Base-by-base conservation (phyloP, 2,329 filamentous ascomycete genomes). In the Neonectria ditissima region DNA sequence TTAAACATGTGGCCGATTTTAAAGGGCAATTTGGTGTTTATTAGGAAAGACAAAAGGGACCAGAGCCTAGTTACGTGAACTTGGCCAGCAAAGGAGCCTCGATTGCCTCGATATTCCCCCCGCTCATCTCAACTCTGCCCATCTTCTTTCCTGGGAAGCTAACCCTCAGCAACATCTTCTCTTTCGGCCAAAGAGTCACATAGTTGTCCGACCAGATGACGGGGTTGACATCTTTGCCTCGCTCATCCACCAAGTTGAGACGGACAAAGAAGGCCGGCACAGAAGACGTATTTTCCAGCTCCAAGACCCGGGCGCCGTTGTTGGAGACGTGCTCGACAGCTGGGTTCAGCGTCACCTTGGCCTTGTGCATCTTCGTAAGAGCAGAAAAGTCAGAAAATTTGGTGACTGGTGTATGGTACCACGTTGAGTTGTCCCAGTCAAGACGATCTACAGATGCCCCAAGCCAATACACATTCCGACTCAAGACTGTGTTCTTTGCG, bases 401-500 rank as follows among this genome's bases (percentile, higher is more conserved):
- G 34, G 34, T 37, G 14, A 37, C 34, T n/a, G 34, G 34, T 14
- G 34, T 37, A 7, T 37, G 14, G 34, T 37, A 89, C 86, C 87
- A 91, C 1, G 81, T 83, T 3, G 87, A 87, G 1, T 81, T 78
- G 0, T 80, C 76, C 87, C 87, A 90, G 63, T 86, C 79, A 5
- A 90, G 73, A 1, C 72, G 74, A 68, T 90, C 88, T 0, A 78
- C 60, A 0, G 76, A 74, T 0, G 75, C 72, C 1, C 83, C 70
- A 1, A 90, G 67, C 87, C 87, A 90, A 77, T 90, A 90, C 0
- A 88, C 84, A 65, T 88, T 89, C 2, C 86, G 80, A 64, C 84
- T 88, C 2, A 89, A 67, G 1, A 78, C 66, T 14, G 67, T 59
- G 1, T 71, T 69, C 1, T 63, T 66, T 0, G 65, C 34, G 34